Evolutionary conservation across 768 basidiomycete genomes (phyloP).

Genomic region (Lyophyllum semitale): DNA sequence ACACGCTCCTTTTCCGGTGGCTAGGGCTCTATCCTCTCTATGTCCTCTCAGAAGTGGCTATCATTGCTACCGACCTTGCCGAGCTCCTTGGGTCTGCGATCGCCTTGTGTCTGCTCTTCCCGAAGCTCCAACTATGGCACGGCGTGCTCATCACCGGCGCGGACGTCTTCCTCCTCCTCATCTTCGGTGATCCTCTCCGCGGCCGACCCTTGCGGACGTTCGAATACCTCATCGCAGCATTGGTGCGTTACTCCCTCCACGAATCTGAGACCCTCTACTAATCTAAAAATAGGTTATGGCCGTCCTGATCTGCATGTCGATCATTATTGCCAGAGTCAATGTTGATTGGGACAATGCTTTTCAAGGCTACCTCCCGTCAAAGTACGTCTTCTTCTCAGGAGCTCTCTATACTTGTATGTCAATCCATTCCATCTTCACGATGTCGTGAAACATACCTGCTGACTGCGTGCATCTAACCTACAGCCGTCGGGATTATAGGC

Average conservation of each 20-base stretch:
- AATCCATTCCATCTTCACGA: not conserved
- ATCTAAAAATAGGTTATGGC: slow-evolving; percentile 52
- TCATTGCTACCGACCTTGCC: slow-evolving; percentile 78
- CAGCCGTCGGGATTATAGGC: slow-evolving; percentile 73
- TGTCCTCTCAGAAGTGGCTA: slow-evolving; percentile 64
- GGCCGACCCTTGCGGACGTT: slow-evolving; percentile 69
- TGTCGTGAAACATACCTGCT: not conserved
- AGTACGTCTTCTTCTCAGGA: slow-evolving; percentile 53
- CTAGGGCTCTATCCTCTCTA: slow-evolving; percentile 68
- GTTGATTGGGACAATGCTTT: slow-evolving; percentile 78
- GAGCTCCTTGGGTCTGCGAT: slow-evolving; percentile 85
- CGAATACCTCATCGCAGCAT: slow-evolving; percentile 59
- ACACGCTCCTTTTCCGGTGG: slow-evolving; percentile 59
- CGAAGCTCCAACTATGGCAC: slow-evolving; percentile 66
- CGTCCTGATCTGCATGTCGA: slow-evolving; percentile 76
- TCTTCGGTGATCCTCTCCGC: slow-evolving; percentile 68
- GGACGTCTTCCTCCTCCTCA: slow-evolving; percentile 73
- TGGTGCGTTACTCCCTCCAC: slow-evolving; percentile 45
- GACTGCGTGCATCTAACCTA: not conserved
- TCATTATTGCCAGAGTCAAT: slow-evolving; percentile 71
- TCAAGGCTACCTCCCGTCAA: slow-evolving; percentile 75
- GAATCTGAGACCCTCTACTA: not conserved
- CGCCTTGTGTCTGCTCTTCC: slow-evolving; percentile 75
- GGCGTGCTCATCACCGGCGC: slow-evolving; percentile 67
- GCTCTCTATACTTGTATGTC: slow-evolving; percentile 66